These are phyloP conservation scores for Fusarium burgessii DNA, from an alignment of 2,329 filamentous ascomycete species.

Conservation along the genomic window DNA sequence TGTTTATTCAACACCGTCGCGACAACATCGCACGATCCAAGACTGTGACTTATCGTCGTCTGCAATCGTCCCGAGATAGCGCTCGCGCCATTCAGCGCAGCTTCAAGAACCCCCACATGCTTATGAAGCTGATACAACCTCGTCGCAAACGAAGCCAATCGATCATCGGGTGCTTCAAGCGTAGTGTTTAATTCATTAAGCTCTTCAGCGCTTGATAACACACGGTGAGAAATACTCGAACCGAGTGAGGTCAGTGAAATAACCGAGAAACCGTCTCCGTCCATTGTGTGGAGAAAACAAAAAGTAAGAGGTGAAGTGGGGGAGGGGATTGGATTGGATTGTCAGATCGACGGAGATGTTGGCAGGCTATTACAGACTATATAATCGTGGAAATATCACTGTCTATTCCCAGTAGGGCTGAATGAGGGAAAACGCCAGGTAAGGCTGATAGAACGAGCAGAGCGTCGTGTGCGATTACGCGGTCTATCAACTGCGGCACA, in stretches of 20 bases:
- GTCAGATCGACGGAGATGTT: slow-evolving; percentile 11
- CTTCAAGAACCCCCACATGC: slow-evolving; percentile 43
- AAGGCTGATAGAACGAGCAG: slow-evolving; percentile 10
- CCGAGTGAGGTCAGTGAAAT: slow-evolving; percentile 50
- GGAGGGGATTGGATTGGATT: slow-evolving; percentile 1
- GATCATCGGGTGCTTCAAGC: slow-evolving; percentile 25
- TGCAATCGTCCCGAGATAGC: slow-evolving; percentile 50
- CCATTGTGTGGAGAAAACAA: slow-evolving; percentile 44
- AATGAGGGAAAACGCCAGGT: slow-evolving; percentile 10
- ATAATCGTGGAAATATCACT: slow-evolving; percentile 9
- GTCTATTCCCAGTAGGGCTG: slow-evolving; percentile 20
- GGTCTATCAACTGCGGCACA: slow-evolving; percentile 21
- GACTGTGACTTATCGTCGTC: slow-evolving; percentile 42
- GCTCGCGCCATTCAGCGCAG: slow-evolving; percentile 39
- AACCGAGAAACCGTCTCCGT: slow-evolving; percentile 52
- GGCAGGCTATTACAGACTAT: background rate
- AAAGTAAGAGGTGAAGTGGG: slow-evolving; percentile 5
- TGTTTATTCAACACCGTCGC: slow-evolving; percentile 51
- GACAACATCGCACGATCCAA: slow-evolving; percentile 48
- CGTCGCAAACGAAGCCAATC: slow-evolving; percentile 40
- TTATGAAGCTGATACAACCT: slow-evolving; percentile 46
- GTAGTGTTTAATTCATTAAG: slow-evolving; percentile 45
- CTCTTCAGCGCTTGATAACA: slow-evolving; percentile 48
- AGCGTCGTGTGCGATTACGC: slow-evolving; percentile 33
- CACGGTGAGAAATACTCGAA: slow-evolving; percentile 48